These are phyloP conservation scores for Alternaria ventricosa DNA, from an alignment of 2,329 filamentous ascomycete species.

Conservation along the genomic window DNA sequence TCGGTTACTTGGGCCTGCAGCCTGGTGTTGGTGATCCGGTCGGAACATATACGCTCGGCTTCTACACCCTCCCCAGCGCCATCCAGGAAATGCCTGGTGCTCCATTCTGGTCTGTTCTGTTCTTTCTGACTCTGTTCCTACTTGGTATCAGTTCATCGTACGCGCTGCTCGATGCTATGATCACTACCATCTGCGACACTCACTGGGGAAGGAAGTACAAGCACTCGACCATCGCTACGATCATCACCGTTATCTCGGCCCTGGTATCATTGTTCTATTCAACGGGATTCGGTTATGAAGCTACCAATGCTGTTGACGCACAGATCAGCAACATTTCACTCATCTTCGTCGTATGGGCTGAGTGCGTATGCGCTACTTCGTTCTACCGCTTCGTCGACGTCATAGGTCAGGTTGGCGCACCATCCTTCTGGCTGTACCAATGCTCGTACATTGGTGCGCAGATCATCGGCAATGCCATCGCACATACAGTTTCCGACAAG, in stretches of 20 bases:
- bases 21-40: conserved; percentile 50
- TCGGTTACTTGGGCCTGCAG: conserved; percentile 52
- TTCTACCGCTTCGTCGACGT: conserved; percentile 58
- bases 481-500: conserved; percentile 50
- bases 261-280: conserved; percentile 61
- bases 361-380: conserved; percentile 58
- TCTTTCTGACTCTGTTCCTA: conserved; percentile 63
- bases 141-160: conserved; percentile 63
- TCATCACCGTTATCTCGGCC: conserved; percentile 55
- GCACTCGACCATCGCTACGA: conserved; percentile 53
- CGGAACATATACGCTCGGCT: conserved; percentile 61
- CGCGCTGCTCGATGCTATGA: conserved; percentile 61
- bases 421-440: conserved; percentile 53
- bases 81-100: conserved; percentile 60
- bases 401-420: conserved; percentile 50
- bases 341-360: conserved; percentile 58
- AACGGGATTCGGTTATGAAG: conserved; percentile 61
- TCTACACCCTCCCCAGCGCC: conserved; percentile 61
- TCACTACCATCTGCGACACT: conserved; percentile 59
- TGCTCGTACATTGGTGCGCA: conserved; percentile 58
- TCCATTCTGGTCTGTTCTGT: conserved; percentile 60
- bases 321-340: conserved; percentile 61
- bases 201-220: conserved; percentile 45
- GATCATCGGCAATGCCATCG: conserved; percentile 56
- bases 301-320: conserved; percentile 58